Base-by-base conservation (phyloP, 2,329 filamentous ascomycete genomes). In the Colletotrichum simmondsii region DNA sequence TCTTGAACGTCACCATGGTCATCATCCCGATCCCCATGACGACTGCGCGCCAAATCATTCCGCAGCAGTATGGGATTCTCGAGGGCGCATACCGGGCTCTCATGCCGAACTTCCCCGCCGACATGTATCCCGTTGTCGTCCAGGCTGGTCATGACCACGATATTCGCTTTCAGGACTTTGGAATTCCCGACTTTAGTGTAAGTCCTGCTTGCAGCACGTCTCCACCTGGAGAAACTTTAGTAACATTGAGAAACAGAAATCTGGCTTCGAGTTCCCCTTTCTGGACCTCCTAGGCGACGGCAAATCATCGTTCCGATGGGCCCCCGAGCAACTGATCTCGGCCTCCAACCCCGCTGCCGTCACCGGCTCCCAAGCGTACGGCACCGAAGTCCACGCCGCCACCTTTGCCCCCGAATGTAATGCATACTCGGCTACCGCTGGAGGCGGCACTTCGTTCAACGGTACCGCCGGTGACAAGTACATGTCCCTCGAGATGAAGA, bases 251-350 rank as follows among this genome's bases (percentile, higher is more conserved):
- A 2, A 32, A n/a, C 65, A 89, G 88, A 86, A 85, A 49, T 80
- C 85, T 22, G 84, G 85, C 10, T 84, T 89, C 72, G 85, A 87
- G 74, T 90, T 89, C 70, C 89, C 89, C 0, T 91, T 90, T 77
- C 72, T 90, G 49, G 88, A 90, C 76, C 76, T 88, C 6, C 80
- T 89, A 3, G 81, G 83, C 62, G 87, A 90, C 77, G 85, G 85
- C 42, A 80, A 83, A 73, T 86, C 86, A 1, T 85, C 84, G 3
- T 91, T 89, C 80, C 85, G 85, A 52, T 89, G 86, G 83, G 83
- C 82, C 0, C 84, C 84, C 0, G 82, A 83, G 3, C 82, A 88
- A 65, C 78, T 89, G 69, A 85, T 90, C 74, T 84, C 83, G 2
- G 82, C 83, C 1, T 75, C 74, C 67, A 85, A 86, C 74, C 73